Percentiles rank a stretch among this genome's conserved stretches.
Evolutionary conservation across 179 eudicot species (phyloP).

Genomic region (Dionaea muscipula): DNA sequence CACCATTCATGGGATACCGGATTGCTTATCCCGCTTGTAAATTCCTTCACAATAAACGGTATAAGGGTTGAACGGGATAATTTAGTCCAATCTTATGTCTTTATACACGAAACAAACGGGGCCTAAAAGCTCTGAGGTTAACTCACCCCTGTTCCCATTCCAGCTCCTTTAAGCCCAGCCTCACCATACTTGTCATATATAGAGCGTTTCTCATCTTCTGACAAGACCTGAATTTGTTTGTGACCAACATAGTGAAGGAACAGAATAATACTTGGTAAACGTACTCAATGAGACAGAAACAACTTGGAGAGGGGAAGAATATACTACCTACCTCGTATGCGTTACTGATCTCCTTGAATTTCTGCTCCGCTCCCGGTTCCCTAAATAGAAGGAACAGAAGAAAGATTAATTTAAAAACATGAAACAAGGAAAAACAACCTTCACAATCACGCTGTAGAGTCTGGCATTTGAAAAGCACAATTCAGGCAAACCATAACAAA

Average conservation of each 20-base stretch:
- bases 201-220: conserved; percentile 94
- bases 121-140: conserved; percentile 4
- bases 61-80: no score
- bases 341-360: conserved; percentile 81
- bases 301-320: background rate
- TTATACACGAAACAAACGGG: no score
- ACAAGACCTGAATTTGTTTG: conserved; percentile 50
- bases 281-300: background rate
- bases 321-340: conserved; percentile 94
- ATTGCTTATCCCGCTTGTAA: no score
- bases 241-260: background rate
- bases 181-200: conserved; percentile 90
- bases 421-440: no score
- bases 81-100: no score
- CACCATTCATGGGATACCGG: no score
- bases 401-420: background rate
- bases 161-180: conserved; percentile 94
- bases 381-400: conserved; percentile 22
- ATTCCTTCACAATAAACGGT: no score
- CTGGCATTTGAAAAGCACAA: background rate
- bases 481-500: background rate
- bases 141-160: conserved; percentile 79
- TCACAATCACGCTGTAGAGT: no score
- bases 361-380: conserved; percentile 87
- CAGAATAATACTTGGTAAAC: background rate